Conservation (phyloP, 1,284 basidiomycete species). For the Apiotrichum brassicae region DNA sequence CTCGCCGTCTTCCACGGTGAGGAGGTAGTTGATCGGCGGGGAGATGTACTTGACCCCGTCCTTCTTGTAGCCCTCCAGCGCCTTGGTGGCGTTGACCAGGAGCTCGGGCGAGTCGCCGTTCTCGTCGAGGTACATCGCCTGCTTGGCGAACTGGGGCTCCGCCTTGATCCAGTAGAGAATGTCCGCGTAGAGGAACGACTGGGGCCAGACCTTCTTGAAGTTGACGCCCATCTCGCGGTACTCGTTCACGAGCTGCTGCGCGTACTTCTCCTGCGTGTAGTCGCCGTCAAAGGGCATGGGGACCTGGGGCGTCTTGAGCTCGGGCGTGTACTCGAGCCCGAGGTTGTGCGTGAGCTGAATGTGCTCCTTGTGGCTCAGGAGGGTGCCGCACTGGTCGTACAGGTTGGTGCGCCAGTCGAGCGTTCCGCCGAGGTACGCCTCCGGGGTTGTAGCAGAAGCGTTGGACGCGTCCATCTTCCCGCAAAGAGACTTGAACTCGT, state of each 20-base stretch:
- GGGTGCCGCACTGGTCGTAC: conserved; percentile 17
- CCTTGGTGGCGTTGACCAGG: not conserved
- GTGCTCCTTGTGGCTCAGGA: conserved; percentile 16
- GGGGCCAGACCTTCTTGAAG: conserved; percentile 13
- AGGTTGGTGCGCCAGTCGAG: conserved; percentile 11
- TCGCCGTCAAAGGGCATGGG: conserved; percentile 18
- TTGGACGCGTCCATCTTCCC: conserved; percentile 18
- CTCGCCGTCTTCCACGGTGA: conserved; percentile 8
- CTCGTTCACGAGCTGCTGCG: conserved; percentile 15
- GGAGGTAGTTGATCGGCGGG: conserved; percentile 14
- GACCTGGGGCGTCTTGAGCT: conserved; percentile 18
- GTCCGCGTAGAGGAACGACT: conserved; percentile 18
- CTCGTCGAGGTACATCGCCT: conserved; percentile 18
- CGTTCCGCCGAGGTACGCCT: conserved; percentile 13
- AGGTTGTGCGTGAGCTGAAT: conserved; percentile 12
- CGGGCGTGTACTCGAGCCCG: conserved; percentile 19
- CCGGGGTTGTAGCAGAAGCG: conserved; percentile 10
- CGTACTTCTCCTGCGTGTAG: conserved; percentile 19
- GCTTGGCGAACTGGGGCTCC: conserved; percentile 15
- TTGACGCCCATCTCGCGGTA: conserved; percentile 8
- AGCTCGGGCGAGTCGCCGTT: conserved; percentile 2
- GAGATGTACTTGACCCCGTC: conserved; percentile 16
- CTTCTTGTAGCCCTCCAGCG: conserved; percentile 4
- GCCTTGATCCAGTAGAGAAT: conserved; percentile 15
- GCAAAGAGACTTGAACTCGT: conserved; percentile 17